Evolutionary conservation across 2,329 filamentous ascomycete genomes (phyloP).

Genomic region (Fusarium pseudocircinatum): DNA sequence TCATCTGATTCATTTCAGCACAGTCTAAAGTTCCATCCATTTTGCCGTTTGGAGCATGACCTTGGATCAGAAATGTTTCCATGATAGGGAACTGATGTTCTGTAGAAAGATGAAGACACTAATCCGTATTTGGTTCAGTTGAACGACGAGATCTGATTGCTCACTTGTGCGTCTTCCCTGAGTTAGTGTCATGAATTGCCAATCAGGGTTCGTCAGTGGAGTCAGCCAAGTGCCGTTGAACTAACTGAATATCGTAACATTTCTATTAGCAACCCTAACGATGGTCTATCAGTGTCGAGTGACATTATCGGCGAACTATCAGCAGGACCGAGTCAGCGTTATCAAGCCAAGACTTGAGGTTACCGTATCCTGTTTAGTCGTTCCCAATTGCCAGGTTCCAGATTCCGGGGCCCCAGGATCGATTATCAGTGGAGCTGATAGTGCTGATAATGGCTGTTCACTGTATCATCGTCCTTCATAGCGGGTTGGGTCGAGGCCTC

Average conservation of each 20-base stretch:
- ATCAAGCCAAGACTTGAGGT: background rate
- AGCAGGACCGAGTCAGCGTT: background rate
- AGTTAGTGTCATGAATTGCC: background rate
- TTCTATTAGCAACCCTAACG: background rate
- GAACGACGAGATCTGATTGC: background rate
- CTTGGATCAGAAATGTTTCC: background rate
- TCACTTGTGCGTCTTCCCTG: accelerated
- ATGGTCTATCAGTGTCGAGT: too few species aligned
- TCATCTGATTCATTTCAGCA: background rate
- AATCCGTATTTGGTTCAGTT: background rate
- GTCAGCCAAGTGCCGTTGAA: background rate
- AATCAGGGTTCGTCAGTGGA: background rate
- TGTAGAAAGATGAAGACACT: accelerated
- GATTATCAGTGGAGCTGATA: background rate
- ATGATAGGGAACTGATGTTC: background rate
- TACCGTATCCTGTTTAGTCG: background rate
- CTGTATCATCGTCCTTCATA: background rate
- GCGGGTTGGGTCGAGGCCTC: background rate
- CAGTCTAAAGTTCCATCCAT: background rate
- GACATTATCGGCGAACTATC: background rate
- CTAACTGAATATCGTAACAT: background rate
- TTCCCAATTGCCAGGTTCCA: background rate
- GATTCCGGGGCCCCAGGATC: background rate
- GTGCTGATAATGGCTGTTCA: background rate
- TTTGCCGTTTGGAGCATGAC: accelerated